Evolutionary conservation across 371 early-diverging fungal species (phyloP).

Genomic region (Apophysomyces variabilis): DNA sequence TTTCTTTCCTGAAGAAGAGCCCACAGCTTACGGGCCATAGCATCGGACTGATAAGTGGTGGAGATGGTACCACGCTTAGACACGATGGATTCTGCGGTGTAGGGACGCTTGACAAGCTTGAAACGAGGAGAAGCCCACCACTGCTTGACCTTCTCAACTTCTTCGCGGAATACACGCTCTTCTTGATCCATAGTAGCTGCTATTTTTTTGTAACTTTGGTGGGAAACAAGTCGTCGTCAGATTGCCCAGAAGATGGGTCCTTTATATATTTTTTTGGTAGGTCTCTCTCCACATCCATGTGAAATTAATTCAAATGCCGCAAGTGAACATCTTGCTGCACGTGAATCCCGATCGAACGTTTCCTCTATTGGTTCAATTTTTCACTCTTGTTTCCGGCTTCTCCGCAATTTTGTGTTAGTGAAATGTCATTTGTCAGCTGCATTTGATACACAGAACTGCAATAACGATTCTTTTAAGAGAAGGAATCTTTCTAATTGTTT

Average conservation of each 20-base stretch:
- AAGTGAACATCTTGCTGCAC: conserved; percentile 3
- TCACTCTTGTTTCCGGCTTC: conserved; percentile 8
- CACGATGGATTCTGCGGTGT: conserved; percentile 90
- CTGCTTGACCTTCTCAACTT: conserved; percentile 82
- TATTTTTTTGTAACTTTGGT: neutral
- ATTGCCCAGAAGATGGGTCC: neutral
- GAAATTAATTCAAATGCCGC: conserved; percentile 6
- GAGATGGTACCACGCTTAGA: conserved; percentile 88
- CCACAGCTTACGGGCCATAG: conserved; percentile 95
- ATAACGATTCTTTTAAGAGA: neutral
- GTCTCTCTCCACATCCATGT: conserved; percentile 8
- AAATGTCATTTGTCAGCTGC: conserved; percentile 9
- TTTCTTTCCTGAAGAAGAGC: conserved; percentile 80
- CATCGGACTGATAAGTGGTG: conserved; percentile 80
- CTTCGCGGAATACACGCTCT: conserved; percentile 20
- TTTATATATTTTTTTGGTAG: conserved; percentile 7
- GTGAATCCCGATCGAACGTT: conserved; percentile 12
- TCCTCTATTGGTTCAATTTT: conserved; percentile 9
- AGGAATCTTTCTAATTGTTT: neutral
- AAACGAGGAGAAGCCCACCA: conserved; percentile 93
- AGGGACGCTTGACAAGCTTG: conserved; percentile 84
- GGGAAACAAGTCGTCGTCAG: neutral
- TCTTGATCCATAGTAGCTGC: conserved; percentile 13
- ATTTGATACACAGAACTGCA: neutral
- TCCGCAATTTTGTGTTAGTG: conserved; percentile 5